These are phyloP conservation scores for Solanum gracilifrons DNA, from an alignment of 257 asterid species.

Conservation along the genomic window DNA sequence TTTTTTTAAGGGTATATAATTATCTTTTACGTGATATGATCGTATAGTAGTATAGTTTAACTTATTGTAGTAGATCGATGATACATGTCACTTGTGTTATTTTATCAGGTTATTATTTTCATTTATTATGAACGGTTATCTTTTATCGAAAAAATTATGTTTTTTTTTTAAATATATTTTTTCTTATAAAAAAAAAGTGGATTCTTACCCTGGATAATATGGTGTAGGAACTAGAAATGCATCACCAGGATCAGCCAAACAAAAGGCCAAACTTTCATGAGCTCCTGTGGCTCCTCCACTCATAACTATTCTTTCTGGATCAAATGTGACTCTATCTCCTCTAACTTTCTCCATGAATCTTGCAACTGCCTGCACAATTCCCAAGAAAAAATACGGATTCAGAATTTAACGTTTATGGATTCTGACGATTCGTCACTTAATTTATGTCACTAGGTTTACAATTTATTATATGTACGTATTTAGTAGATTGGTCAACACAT, in stretches of 20 bases:
- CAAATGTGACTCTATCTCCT: conserved; percentile 14
- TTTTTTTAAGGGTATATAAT: accelerated
- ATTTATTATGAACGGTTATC: not conserved
- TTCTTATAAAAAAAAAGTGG: not conserved
- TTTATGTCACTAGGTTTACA: not conserved
- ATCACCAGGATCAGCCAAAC: conserved; percentile 21
- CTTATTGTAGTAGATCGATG: not conserved
- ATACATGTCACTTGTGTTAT: not conserved
- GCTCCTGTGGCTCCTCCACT: conserved; percentile 25
- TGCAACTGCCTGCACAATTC: conserved; percentile 12
- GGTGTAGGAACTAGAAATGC: conserved; percentile 19
- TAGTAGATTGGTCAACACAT: not conserved
- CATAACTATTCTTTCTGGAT: conserved; percentile 15
- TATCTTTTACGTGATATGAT: not conserved
- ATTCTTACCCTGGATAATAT: conserved; percentile 18
- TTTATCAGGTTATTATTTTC: not conserved
- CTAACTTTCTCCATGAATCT: conserved; percentile 18
- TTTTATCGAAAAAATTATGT: not conserved
- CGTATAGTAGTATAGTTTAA: not conserved
- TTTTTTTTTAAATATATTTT: not conserved
- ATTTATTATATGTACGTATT: not conserved
- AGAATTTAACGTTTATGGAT: not conserved
- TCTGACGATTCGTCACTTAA: not conserved
- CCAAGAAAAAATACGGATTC: not conserved
- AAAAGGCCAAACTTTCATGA: conserved; percentile 7